phyloP scores from a whole-genome alignment of 805 yeast species.

The Ogataea allantospora region DNA sequence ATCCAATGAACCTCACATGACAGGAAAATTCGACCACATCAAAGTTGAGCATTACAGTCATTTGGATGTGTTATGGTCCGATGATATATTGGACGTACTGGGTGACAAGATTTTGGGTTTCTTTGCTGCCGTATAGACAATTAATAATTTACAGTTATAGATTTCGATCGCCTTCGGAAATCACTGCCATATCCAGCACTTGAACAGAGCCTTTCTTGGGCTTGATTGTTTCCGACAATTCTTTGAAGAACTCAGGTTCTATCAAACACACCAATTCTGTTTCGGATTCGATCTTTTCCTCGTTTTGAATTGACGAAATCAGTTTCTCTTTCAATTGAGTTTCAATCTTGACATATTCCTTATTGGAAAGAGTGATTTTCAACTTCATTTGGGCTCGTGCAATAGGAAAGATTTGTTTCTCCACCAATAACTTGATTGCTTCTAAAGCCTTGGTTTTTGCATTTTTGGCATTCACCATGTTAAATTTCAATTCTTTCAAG shows the following conservation, averaged over 20 bases:
- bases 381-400: slow-evolving; percentile 94
- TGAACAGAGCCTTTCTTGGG: slow-evolving; percentile 69
- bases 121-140: slow-evolving; percentile 5
- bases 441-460: slow-evolving; percentile 91
- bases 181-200: slow-evolving; percentile 85
- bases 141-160: slow-evolving; percentile 9
- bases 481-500: slow-evolving; percentile 72
- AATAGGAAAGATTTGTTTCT: slow-evolving; percentile 84
- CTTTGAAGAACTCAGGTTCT: slow-evolving; percentile 82
- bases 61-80: slow-evolving; percentile 91
- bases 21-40: slow-evolving; percentile 35
- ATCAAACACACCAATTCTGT: slow-evolving; percentile 55
- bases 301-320: slow-evolving; percentile 35
- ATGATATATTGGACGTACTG: slow-evolving; percentile 62
- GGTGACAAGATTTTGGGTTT: slow-evolving; percentile 49
- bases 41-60: slow-evolving; percentile 72
- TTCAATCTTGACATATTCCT: slow-evolving; percentile 45
- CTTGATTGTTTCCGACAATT: slow-evolving; percentile 59
- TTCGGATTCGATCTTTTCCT: slow-evolving; percentile 18
- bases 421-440: slow-evolving; percentile 75
- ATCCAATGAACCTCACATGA: slow-evolving; percentile 51
- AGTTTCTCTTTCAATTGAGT: slow-evolving; percentile 27
- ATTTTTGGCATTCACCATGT: slow-evolving; percentile 52
- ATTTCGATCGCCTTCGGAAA: slow-evolving; percentile 51
- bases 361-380: slow-evolving; percentile 54